A percentile compares a stretch with the other conserved stretches of the same genome.
phyloP scores from a whole-genome alignment of 2,329 filamentous ascomycete genomes.

The Colletotrichum costaricense region DNA sequence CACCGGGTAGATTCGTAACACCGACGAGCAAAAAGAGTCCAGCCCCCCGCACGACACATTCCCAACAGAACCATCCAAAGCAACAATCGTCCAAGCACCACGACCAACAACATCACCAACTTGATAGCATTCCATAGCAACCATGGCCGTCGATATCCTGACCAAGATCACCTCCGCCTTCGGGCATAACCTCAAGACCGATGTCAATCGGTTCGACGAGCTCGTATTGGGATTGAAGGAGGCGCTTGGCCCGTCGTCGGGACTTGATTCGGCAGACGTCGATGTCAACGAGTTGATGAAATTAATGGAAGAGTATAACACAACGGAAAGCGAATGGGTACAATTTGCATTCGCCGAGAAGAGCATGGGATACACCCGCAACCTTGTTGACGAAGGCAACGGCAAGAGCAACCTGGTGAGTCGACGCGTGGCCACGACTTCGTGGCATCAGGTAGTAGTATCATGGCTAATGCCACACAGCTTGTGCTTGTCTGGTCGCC shows the following conservation, averaged over 20 bases:
- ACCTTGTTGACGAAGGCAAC: conserved; percentile 91
- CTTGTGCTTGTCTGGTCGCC: conserved; percentile 92
- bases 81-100: background rate
- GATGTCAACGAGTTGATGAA: conserved; percentile 77
- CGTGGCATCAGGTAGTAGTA: conserved; percentile 42
- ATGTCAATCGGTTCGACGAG: conserved; percentile 69
- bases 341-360: conserved; percentile 80
- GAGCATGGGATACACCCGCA: conserved; percentile 82
- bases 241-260: conserved; percentile 82
- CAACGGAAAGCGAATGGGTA: conserved; percentile 76
- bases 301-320: conserved; percentile 81
- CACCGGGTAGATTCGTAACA: conserved; percentile 25
- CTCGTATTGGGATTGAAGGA: conserved; percentile 80
- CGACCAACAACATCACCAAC: background rate
- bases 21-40: conserved; percentile 12
- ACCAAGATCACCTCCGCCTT: conserved; percentile 40
- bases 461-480: conserved; percentile 54
- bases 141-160: conserved; percentile 50
- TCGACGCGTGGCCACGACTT: conserved; percentile 36
- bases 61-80: conserved; percentile 22
- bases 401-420: conserved; percentile 79
- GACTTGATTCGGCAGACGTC: conserved; percentile 84
- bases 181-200: conserved; percentile 24
- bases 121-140: conserved; percentile 16
- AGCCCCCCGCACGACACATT: conserved; percentile 31